A percentile compares a stretch with the other conserved stretches of the same genome.
Conservation (phyloP, 1,139 yeast genomes). For the Sugiyamaella grinbergsii region DNA sequence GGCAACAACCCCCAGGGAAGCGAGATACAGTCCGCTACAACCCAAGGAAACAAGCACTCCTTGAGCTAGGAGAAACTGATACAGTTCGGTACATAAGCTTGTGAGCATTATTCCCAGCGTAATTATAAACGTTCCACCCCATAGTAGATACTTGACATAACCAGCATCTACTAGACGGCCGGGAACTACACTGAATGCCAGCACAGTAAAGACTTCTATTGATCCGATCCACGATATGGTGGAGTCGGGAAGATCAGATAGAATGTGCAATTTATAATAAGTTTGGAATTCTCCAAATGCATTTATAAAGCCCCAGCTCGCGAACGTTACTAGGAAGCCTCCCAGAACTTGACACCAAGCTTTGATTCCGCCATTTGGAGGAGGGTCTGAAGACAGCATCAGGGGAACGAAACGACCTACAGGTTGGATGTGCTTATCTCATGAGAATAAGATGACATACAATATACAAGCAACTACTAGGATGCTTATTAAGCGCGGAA, state of each 20-base stretch:
- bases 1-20: constrained; percentile 40
- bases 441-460: not conserved
- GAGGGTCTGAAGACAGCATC: constrained; percentile 5
- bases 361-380: constrained; percentile 39
- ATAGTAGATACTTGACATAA: constrained; percentile 31
- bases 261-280: constrained; percentile 53
- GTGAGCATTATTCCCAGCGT: constrained; percentile 54
- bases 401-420: not conserved
- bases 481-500: not conserved
- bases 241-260: constrained; percentile 43
- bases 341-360: constrained; percentile 42
- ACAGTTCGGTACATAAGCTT: constrained; percentile 52
- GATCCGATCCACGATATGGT: constrained; percentile 37
- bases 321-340: constrained; percentile 52
- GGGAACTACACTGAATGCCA: constrained; percentile 56
- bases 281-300: constrained; percentile 64
- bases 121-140: constrained; percentile 48
- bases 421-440: not conserved
- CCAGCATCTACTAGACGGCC: constrained; percentile 45
- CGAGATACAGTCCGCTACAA: constrained; percentile 41
- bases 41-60: constrained; percentile 60
- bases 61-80: constrained; percentile 60
- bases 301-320: constrained; percentile 60
- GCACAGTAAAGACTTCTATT: constrained; percentile 39
- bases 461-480: not conserved